Base-by-base conservation (phyloP, 2,329 filamentous ascomycete species). In the Trichoderma oligosporum region DNA sequence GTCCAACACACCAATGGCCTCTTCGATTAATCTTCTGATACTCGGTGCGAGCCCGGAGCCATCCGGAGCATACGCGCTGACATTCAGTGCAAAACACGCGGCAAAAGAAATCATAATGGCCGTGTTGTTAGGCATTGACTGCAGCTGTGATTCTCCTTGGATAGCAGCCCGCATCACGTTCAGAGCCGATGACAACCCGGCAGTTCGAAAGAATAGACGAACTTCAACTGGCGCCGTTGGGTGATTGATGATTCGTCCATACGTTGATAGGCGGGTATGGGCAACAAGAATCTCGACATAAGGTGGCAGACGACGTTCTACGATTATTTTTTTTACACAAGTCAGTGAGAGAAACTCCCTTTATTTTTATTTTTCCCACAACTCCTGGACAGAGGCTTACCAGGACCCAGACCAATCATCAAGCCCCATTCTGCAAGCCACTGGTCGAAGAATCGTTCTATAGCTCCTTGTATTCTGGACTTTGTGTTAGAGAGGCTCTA, bases 41-140 rank as follows among this genome's bases (percentile, higher is more conserved):
- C 84, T 86, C 0, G 84, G 82, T 0, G 83, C 83, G 0, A 87
- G 68, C 51, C 79, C 80, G 0, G 80, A 84, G 57, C 77, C 79
- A 25, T 79, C 82, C 0, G 79, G 76, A 2, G 82, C 78, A 46
- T 82, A 81, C 0, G 82, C 78, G 62, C 83, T 85, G 4, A 88
- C 75, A 8, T 82, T 81, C n/a, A 88, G 70, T 0, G 85, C 84
- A 60, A 87, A 87, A 63, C 84, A 87, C 4, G 85, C 85, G 0
- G 87, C 86, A 61, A 89, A 89, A 1, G 86, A 87, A 11, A 90
- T 88, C 87, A 90, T 90, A 61, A 89, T 88, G 56, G 86, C 82
- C 0, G 87, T 89, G 63, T 90, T 90, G 69, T 90, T 90, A 0
- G 87, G 87, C 86, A 90, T 90, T 0, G 86, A 89, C 56, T 84